These are phyloP conservation scores for Leucogyrophana mollusca DNA, from an alignment of 768 basidiomycete species.

Conservation along the genomic window DNA sequence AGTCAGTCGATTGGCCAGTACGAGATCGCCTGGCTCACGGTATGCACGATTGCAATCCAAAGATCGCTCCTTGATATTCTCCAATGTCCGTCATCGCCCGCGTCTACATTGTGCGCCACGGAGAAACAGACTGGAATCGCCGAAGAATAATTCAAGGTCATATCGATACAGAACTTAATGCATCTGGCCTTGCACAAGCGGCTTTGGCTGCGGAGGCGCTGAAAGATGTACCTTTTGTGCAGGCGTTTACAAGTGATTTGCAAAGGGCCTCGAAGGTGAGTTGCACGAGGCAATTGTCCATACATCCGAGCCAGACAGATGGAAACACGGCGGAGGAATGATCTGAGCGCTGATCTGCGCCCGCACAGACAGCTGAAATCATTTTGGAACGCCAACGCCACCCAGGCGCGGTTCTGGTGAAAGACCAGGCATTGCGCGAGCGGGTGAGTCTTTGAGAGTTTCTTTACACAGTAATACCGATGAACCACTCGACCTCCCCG, in stretches of 20 bases:
- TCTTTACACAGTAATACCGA: too few relatives aligned
- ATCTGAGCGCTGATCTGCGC: not conserved
- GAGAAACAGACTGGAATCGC: conserved; percentile 73
- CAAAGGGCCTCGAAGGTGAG: conserved; percentile 63
- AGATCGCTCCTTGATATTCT: too few relatives aligned
- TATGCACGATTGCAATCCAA: too few relatives aligned
- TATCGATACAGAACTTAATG: conserved; percentile 65
- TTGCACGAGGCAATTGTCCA: too few relatives aligned
- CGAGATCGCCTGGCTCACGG: too few relatives aligned
- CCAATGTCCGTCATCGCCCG: conserved; percentile 34
- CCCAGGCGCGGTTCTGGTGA: conserved; percentile 40
- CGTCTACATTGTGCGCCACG: conserved; percentile 73
- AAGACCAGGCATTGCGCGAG: conserved; percentile 56
- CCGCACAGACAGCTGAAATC: conserved; percentile 58
- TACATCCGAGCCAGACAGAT: too few relatives aligned
- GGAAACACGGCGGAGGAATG: not conserved
- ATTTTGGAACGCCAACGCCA: conserved; percentile 52
- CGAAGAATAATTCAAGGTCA: conserved; percentile 73
- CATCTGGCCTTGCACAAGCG: conserved; percentile 59
- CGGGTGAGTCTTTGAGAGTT: conserved; percentile 58
- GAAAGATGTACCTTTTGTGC: conserved; percentile 51
- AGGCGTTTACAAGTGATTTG: conserved; percentile 73
- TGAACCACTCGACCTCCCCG: too few relatives aligned
- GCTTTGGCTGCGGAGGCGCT: conserved; percentile 52
- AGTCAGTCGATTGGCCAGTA: too few relatives aligned